Percentiles rank a stretch among this genome's conserved stretches.
Evolutionary conservation across 2,329 filamentous ascomycete species (phyloP).

Genomic region (Clonostachys solani): DNA sequence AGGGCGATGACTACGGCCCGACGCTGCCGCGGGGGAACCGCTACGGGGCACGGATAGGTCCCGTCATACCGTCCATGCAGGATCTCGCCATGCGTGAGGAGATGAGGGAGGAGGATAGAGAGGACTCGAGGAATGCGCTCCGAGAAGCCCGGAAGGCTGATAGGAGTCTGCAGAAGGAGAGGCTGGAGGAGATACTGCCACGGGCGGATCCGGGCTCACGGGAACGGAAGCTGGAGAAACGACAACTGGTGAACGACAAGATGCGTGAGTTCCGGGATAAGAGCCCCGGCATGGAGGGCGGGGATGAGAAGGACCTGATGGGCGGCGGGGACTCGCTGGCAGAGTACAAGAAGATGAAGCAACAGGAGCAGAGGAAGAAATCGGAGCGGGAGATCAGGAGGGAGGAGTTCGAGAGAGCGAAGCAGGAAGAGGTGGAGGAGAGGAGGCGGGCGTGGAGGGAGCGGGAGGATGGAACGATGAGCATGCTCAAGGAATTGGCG

Average conservation of each 20-base stretch:
- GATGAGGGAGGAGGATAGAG: constrained; percentile 42
- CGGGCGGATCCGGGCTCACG: constrained; percentile 79
- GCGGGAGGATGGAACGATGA: constrained; percentile 82
- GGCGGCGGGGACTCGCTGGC: constrained; percentile 62
- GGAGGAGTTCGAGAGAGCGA: constrained; percentile 75
- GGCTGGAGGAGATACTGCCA: constrained; percentile 75
- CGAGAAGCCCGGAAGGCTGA: constrained; percentile 61
- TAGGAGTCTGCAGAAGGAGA: constrained; percentile 62
- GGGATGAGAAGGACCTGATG: constrained; percentile 71
- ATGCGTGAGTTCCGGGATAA: constrained; percentile 70
- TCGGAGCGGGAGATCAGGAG: constrained; percentile 77
- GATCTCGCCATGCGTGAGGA: constrained; percentile 65
- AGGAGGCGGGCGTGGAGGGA: constrained; percentile 62
- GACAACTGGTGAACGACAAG: constrained; percentile 64
- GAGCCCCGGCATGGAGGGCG: constrained; percentile 51
- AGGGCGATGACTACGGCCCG: constrained; percentile 52
- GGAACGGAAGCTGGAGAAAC: constrained; percentile 85
- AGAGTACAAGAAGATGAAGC: constrained; percentile 65
- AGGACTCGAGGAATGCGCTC: constrained; percentile 48
- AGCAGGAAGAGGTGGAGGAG: constrained; percentile 76
- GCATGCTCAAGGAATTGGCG: constrained; percentile 74
- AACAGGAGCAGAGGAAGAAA: constrained; percentile 67
- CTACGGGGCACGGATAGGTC: constrained; percentile 24
- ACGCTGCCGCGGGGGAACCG: constrained; percentile 13
- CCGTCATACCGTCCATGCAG: constrained; percentile 65